Base-by-base conservation (phyloP, 352 stramenopile genomes). In the Phytophthora cactorum region DNA sequence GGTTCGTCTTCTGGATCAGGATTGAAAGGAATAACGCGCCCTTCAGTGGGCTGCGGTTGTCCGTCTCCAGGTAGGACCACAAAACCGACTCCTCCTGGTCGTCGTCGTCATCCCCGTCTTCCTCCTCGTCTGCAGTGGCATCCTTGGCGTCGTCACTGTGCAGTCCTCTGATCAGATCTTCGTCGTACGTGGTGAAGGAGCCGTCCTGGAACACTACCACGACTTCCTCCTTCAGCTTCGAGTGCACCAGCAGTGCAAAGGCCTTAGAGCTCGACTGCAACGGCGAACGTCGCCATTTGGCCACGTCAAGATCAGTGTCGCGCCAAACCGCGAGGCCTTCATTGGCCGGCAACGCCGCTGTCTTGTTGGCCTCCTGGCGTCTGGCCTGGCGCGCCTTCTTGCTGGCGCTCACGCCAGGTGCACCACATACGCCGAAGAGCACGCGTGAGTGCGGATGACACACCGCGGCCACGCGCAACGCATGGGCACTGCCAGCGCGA, bases 191-290 rank as follows among this genome's bases (percentile, higher is more conserved):
- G 5, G 75, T 79, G 32, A 93, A 88, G 1, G 72, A 75, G 39
- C 79, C 86, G 66, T 91, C 80, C 32, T 81, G 66, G 50, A 87
- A 90, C 58, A 92, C 82, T 39, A 91, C 81, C 1, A 91, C 49
- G 9, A 81, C 74, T n/a, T 90, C 86, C 22, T 89, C 72, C 12
- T 75, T 70, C 29, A 93, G 63, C 31, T 88, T 79, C 29, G 82
- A 70, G 59, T 93, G 86, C 46, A 88, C 78, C 47, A 90, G 79
- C 50, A 93, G 53, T 27, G 72, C 68, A 53, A 75, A 70, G 0
- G 84, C 75, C 9, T 64, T 72, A 38, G 64, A 56, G 22, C 22
- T 77, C 5, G 71, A 70, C 32, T 74, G 59, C 36, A 91, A 61
- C 41, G 81, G 41, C 10, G 70, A 51, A 32, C 69, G 75, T 36